Evolutionary conservation across 176 grass and related monocot species (phyloP), one percentile per base, ranked within the genome.

Genomic region (Zoysia pacifica): DNA sequence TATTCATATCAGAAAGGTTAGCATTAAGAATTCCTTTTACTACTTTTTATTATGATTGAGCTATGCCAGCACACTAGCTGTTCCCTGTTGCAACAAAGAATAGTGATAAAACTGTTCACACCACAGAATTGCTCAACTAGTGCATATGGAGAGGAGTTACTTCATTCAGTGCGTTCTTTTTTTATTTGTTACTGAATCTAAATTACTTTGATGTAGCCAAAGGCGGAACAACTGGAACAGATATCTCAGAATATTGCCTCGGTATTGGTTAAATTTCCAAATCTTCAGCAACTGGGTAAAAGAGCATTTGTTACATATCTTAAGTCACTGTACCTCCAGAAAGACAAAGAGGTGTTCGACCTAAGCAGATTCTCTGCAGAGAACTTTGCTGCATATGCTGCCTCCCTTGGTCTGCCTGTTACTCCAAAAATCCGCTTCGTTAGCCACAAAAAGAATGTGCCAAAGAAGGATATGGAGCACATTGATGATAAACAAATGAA

Each of bases 261-360:
- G 16, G 76, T 94, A 46, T 80, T 94, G 13, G 95, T 98, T 67
- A 83, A 93, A 83, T 87, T 79, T 75, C 90, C 92, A 53, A 86
- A 87, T 65, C 74, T 98, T 39, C 92, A 94, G 72, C 86, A 94
- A 45, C 72, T 94, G 76, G 95, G 87, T 48, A 94, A 94, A 84
- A 94, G 84, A 78, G 83, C 90, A 48, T 98, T 98, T 81, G 15
- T 94, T 38, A 98, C 92, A 37, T 98, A 94, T 89, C 71, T 98
- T 12, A 94, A 83, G 75, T 94, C 92, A 61, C 75, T 98, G 38
- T 82, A 89, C 79, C 62, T 81, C 9, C 82, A 93, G 38, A 80
- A 72, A 42, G 94, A 93, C 73, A 94, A 91, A 72, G 88, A 90
- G 11, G 87, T 94, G 11, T 94, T 98, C 82, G 92, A 93, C 58